phyloP scores from a whole-genome alignment of 176 grass and related monocot species.

The Paspalum notatum region DNA sequence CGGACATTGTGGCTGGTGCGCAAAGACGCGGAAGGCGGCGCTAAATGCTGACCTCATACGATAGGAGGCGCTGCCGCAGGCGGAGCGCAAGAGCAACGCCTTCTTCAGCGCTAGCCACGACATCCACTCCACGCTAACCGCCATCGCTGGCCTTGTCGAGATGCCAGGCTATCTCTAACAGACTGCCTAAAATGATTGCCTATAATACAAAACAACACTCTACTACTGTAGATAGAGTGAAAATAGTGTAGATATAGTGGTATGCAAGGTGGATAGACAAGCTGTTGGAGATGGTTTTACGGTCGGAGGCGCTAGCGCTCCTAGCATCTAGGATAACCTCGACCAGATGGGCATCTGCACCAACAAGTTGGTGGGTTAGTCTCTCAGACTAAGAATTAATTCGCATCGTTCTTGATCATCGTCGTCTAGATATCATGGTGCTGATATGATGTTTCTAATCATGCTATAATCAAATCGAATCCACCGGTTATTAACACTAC shows the following conservation, averaged over 20 bases:
- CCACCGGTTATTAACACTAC: not conserved
- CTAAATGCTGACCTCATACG: constrained; percentile 56
- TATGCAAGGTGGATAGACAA: no score
- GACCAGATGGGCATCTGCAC: constrained; percentile 56
- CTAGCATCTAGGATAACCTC: constrained; percentile 48
- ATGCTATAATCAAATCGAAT: not conserved
- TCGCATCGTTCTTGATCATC: not conserved
- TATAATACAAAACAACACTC: no score
- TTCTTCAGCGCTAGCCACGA: constrained; percentile 75
- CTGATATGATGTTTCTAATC: not conserved
- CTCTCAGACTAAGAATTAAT: not conserved
- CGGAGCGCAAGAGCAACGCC: constrained; percentile 85
- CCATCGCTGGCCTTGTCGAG: constrained; percentile 54
- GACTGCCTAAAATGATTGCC: no score
- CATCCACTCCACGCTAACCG: constrained; percentile 54
- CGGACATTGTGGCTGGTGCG: constrained; percentile 7
- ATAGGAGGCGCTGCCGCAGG: constrained; percentile 66
- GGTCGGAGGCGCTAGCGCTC: constrained; percentile 7
- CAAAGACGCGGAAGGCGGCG: constrained; percentile 26
- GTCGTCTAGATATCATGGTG: not conserved
- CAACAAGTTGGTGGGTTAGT: constrained; percentile 69
- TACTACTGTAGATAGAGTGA: no score
- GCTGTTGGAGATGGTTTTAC: no score
- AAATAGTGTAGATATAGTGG: no score
- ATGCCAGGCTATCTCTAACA: no score